phyloP scores from a whole-genome alignment of 176 grass and related monocot species.

The Lolium rigidum region DNA sequence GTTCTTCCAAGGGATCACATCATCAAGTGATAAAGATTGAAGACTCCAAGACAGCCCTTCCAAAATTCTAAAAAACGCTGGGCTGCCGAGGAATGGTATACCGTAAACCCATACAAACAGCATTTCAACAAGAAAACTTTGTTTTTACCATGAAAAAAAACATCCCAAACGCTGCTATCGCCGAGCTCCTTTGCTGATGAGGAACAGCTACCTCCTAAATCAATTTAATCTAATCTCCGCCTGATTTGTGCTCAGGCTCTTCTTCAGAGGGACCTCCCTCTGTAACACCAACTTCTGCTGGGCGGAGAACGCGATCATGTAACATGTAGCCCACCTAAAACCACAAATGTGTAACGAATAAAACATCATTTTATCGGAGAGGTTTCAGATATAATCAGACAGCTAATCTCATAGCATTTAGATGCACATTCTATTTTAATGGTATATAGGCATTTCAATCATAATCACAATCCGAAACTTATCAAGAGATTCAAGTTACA shows the following conservation, averaged over 20 bases:
- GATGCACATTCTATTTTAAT: not conserved
- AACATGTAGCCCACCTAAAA: constrained; percentile 71
- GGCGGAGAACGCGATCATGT: constrained; percentile 64
- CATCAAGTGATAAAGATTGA: too few relatives aligned
- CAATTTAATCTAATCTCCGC: constrained; percentile 19
- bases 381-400: constrained; percentile 13
- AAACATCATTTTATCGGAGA: not conserved
- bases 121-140: not conserved
- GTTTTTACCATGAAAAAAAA: not conserved
- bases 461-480: not conserved
- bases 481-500: constrained; percentile 1
- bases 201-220: not conserved
- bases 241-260: constrained; percentile 35
- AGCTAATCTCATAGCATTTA: constrained; percentile 9
- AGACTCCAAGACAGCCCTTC: too few relatives aligned
- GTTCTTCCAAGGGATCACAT: too few relatives aligned
- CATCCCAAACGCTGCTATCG: not conserved
- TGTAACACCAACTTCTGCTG: constrained; percentile 65
- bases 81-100: not conserved
- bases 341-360: not conserved
- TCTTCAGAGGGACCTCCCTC: constrained; percentile 17
- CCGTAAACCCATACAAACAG: not conserved
- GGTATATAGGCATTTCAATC: constrained; percentile 7
- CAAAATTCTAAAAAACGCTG: too few relatives aligned
- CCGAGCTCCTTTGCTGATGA: constrained; percentile 7